Percentiles rank a stretch among this genome's conserved stretches.
Conservation (phyloP, 208 protist genomes). For the Porcisia hertigi region DNA sequence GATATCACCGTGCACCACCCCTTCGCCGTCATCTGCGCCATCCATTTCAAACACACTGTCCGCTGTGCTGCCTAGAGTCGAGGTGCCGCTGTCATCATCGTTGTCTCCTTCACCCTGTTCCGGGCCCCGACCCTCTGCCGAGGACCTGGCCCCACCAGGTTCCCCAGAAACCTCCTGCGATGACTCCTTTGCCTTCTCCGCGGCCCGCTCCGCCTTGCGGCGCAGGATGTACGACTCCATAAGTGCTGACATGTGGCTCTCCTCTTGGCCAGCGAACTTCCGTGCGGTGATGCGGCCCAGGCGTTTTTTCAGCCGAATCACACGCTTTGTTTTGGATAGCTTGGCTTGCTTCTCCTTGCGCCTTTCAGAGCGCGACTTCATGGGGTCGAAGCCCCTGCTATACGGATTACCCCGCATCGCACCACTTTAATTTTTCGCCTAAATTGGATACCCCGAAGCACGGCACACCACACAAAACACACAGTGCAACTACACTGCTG, state of each 20-base stretch:
- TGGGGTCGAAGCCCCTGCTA: constrained; percentile 69
- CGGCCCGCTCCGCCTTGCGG: constrained; percentile 74
- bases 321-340: constrained; percentile 62
- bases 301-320: constrained; percentile 62
- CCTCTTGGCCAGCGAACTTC: constrained; percentile 64
- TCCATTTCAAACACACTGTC: constrained; percentile 24
- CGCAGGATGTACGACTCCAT: constrained; percentile 87
- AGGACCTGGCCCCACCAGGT: constrained; percentile 7
- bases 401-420: constrained; percentile 82
- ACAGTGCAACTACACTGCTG: too few relatives aligned
- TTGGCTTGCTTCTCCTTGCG: constrained; percentile 65
- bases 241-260: constrained; percentile 77
- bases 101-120: constrained; percentile 6
- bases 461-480: too few relatives aligned
- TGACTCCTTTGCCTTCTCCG: constrained; percentile 40
- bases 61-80: constrained; percentile 9
- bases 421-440: not conserved
- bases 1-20: constrained; percentile 9
- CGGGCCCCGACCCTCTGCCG: constrained; percentile 16
- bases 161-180: constrained; percentile 16
- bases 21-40: not conserved
- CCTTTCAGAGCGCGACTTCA: constrained; percentile 79
- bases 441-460: not conserved
- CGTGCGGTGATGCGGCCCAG: constrained; percentile 49
- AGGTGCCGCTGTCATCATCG: constrained; percentile 5